Evolutionary conservation across 192 early-diverging fungal species (phyloP).

Genomic region (Coemansia sp.): DNA sequence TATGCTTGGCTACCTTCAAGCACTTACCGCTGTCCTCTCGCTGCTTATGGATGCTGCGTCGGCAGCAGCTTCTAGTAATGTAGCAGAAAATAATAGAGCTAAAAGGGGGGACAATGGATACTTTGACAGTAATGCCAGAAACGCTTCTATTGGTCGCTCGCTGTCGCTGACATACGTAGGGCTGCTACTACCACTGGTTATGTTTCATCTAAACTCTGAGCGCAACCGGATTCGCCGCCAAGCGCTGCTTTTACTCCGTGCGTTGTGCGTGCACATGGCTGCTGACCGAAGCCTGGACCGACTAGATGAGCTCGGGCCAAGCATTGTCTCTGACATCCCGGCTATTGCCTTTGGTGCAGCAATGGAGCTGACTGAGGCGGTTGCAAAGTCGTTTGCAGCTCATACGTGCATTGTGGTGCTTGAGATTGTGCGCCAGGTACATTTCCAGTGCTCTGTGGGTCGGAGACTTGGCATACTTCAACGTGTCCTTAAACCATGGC

Average conservation of each 20-base stretch:
- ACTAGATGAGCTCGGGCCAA: constrained; percentile 44
- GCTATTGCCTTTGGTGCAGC: constrained; percentile 35
- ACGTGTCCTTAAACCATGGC: constrained; percentile 31
- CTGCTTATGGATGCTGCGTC: not conserved
- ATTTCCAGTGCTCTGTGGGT: constrained; percentile 18
- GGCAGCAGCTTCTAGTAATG: not conserved
- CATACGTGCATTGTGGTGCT: constrained; percentile 24
- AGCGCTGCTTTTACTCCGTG: constrained; percentile 39
- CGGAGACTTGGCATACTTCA: constrained; percentile 14
- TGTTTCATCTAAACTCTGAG: constrained; percentile 39
- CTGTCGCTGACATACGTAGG: constrained; percentile 23
- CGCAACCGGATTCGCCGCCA: constrained; percentile 31
- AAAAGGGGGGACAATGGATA: not conserved
- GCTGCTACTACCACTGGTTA: constrained; percentile 28
- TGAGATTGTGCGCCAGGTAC: constrained; percentile 44
- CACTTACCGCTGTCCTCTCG: constrained; percentile 24
- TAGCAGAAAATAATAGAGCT: not conserved
- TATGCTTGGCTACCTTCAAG: constrained; percentile 36
- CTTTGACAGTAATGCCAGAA: not conserved
- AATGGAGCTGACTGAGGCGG: constrained; percentile 10
- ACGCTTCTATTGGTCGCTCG: constrained; percentile 2
- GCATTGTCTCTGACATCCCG: constrained; percentile 45
- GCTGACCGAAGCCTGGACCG: constrained; percentile 11
- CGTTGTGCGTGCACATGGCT: constrained; percentile 28
- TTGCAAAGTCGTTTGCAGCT: constrained; percentile 28